A percentile compares a stretch with the other conserved stretches of the same genome.
Conservation (phyloP, 345 rosid species). For the Hibiscus tridactylites region DNA sequence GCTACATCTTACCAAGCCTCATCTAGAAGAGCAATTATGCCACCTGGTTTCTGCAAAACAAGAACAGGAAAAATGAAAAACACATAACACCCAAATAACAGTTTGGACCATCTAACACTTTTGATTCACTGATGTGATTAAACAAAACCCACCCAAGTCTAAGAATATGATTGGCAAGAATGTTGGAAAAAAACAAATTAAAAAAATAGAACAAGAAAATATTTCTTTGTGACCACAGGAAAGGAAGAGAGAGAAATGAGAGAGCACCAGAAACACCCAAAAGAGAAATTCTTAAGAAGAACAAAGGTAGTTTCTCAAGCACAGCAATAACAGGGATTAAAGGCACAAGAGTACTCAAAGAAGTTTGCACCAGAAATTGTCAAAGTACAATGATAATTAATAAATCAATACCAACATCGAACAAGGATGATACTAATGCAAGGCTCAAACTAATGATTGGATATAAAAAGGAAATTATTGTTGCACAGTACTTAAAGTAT, state of each 20-base stretch:
- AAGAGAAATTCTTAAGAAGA: neutral
- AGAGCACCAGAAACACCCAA: neutral
- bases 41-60: conserved; percentile 92
- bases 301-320: neutral
- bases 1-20: conserved; percentile 83
- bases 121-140: neutral
- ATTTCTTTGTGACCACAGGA: neutral
- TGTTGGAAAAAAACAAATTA: neutral
- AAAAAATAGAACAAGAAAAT: neutral
- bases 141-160: neutral
- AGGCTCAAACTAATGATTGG: neutral
- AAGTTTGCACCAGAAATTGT: neutral
- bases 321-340: neutral
- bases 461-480: neutral
- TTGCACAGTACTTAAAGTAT: neutral
- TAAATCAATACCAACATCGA: neutral
- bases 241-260: neutral
- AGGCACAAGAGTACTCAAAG: neutral
- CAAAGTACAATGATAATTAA: neutral
- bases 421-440: neutral
- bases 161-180: neutral
- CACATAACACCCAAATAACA: neutral
- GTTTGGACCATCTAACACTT: neutral
- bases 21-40: conserved; percentile 94
- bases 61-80: neutral